phyloP scores from a whole-genome alignment of 345 rosid genomes.

The Hibiscus mutabilis region DNA sequence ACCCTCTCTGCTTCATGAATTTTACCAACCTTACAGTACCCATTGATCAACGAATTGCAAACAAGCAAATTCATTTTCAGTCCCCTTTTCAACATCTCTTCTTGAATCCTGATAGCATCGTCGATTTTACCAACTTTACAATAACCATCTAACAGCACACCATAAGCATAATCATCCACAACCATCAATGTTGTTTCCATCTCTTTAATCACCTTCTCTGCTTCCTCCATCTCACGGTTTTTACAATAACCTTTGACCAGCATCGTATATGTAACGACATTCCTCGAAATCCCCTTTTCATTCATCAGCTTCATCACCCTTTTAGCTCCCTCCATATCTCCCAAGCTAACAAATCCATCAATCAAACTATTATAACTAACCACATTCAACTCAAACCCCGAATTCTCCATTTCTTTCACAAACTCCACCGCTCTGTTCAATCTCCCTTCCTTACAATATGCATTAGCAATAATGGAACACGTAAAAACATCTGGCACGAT shows the following conservation, averaged over 20 bases:
- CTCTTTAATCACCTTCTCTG: constrained; percentile 38
- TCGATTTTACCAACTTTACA: constrained; percentile 49
- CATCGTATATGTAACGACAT: constrained; percentile 47
- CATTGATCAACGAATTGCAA: constrained; percentile 70
- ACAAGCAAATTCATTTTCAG: constrained; percentile 55
- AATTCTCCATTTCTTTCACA: constrained; percentile 37
- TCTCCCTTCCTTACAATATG: constrained; percentile 50
- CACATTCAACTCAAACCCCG: constrained; percentile 55
- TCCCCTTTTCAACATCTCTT: constrained; percentile 55
- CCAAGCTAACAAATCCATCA: constrained; percentile 54
- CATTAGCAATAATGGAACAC: constrained; percentile 64
- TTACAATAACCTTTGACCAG: constrained; percentile 63
- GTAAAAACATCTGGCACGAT: constrained; percentile 73
- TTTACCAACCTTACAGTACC: constrained; percentile 66
- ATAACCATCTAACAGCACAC: constrained; percentile 77
- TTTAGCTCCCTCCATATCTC: constrained; percentile 48
- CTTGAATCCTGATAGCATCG: constrained; percentile 53
- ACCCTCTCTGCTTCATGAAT: constrained; percentile 40
- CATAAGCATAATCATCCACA: constrained; percentile 58
- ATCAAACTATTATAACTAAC: constrained; percentile 70
- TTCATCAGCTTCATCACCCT: constrained; percentile 41
- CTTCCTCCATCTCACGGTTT: constrained; percentile 46
- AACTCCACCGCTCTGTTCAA: constrained; percentile 47
- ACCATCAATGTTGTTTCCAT: constrained; percentile 28
- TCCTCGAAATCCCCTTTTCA: constrained; percentile 40